Percentiles rank a stretch among this genome's conserved stretches.
phyloP scores from a whole-genome alignment of 148 eudicot species.

The Rhododendron henanense region DNA sequence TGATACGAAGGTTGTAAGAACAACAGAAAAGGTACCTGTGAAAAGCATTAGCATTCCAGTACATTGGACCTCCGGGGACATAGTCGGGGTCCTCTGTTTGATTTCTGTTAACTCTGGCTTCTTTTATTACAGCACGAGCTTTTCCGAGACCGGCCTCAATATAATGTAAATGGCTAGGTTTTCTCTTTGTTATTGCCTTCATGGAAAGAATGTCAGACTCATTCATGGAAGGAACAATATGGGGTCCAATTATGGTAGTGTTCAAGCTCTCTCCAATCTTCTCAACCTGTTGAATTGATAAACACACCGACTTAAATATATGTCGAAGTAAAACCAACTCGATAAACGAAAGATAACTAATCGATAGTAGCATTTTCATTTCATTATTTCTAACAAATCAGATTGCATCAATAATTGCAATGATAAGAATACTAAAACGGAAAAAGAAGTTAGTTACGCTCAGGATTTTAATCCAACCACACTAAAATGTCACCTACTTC shows the following conservation, averaged over 20 bases:
- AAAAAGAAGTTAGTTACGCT: neutral
- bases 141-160: slow-evolving; percentile 50
- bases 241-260: neutral
- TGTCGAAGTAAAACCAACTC: neutral
- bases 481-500: neutral
- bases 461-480: neutral
- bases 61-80: slow-evolving; percentile 30
- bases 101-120: slow-evolving; percentile 19
- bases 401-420: neutral
- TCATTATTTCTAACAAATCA: neutral
- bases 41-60: slow-evolving; percentile 31
- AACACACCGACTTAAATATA: neutral
- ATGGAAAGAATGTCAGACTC: slow-evolving; percentile 17
- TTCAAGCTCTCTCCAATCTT: slow-evolving; percentile 9
- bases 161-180: slow-evolving; percentile 33
- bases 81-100: slow-evolving; percentile 25
- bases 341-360: neutral
- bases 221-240: slow-evolving; percentile 9
- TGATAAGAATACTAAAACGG: neutral
- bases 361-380: neutral
- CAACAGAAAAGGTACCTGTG: slow-evolving; percentile 24
- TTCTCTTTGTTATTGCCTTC: slow-evolving; percentile 8
- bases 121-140: slow-evolving; percentile 55
- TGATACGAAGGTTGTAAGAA: neutral
- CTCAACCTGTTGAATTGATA: slow-evolving; percentile 4